Percentiles rank a stretch among this genome's conserved stretches.
Conservation (phyloP, 176 grass and related monocot genomes). For the Aegilops longissima region DNA sequence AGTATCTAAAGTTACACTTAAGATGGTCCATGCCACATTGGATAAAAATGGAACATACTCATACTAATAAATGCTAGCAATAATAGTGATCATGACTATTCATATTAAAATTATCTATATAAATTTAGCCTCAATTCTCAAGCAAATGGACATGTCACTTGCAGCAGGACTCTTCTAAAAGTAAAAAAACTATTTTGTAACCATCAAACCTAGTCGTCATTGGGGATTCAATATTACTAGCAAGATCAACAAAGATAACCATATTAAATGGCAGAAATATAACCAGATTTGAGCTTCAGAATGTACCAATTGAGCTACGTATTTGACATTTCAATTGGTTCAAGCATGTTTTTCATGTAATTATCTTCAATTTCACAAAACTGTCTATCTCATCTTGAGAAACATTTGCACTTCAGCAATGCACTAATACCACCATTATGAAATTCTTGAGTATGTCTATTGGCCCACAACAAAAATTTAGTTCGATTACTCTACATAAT, state of each 20-base stretch:
- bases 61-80: neutral
- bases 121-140: neutral
- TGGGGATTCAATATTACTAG: neutral
- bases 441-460: neutral
- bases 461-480: no score
- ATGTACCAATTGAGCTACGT: neutral
- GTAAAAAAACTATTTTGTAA: neutral
- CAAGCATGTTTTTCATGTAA: neutral
- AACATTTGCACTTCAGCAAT: no score
- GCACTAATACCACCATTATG: no score
- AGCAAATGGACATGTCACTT: neutral
- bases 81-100: neutral
- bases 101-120: neutral
- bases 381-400: no score
- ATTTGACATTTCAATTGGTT: neutral
- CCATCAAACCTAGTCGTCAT: neutral
- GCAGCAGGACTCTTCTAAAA: neutral
- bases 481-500: neutral
- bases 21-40: neutral
- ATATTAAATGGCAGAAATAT: neutral
- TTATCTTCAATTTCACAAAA: no score
- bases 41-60: neutral
- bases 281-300: neutral
- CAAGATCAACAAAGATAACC: neutral
- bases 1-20: neutral